These are phyloP conservation scores for Russula brevipes DNA, from an alignment of 768 basidiomycete genomes.

Conservation along the genomic window DNA sequence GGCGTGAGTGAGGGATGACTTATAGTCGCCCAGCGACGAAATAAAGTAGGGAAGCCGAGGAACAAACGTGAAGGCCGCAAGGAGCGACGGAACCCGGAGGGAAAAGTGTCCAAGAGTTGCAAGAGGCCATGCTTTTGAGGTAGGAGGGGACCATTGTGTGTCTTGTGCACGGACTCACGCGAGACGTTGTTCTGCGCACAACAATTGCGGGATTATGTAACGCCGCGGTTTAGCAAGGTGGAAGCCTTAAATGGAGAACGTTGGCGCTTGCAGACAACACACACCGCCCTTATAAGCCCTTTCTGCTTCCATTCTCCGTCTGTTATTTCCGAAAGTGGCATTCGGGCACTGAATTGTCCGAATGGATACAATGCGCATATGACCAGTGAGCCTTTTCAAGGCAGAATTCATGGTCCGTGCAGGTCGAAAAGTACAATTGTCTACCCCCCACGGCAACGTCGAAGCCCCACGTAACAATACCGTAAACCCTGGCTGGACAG, in stretches of 20 bases:
- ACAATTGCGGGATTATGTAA: conserved; percentile 4
- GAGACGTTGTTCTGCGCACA: conserved; percentile 14
- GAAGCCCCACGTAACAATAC: conserved; percentile 1
- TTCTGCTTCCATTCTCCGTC: not conserved
- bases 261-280: too few relatives aligned
- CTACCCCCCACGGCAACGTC: not conserved
- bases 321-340: not conserved
- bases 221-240: not conserved
- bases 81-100: conserved; percentile 16
- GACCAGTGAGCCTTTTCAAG: not conserved
- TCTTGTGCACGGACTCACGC: not conserved
- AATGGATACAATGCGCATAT: not conserved
- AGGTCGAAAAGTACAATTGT: not conserved
- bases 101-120: not conserved
- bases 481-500: too few relatives aligned
- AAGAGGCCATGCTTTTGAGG: conserved; percentile 19
- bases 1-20: not conserved
- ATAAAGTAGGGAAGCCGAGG: not conserved
- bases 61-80: conserved; percentile 9
- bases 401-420: not conserved
- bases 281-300: too few relatives aligned
- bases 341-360: not conserved
- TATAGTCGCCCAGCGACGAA: conserved; percentile 25
- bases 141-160: conserved; percentile 18
- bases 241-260: not conserved